These are phyloP conservation scores for Gentiana dahurica DNA, from an alignment of 257 asterid species.

Conservation along the genomic window DNA sequence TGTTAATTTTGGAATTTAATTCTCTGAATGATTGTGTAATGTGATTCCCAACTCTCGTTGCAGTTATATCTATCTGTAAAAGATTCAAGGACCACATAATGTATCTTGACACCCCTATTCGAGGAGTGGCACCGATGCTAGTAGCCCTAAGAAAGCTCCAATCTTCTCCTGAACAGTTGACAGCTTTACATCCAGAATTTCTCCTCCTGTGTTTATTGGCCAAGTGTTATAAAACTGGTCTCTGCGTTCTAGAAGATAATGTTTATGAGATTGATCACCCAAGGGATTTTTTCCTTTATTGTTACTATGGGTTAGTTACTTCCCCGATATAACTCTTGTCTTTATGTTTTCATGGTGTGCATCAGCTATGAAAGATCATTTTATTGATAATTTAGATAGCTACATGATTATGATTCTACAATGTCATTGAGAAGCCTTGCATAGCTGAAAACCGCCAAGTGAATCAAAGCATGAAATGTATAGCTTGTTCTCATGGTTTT, in stretches of 20 bases:
- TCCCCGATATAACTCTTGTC: neutral
- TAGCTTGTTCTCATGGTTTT: no score
- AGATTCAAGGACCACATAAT: slow-evolving; percentile 67
- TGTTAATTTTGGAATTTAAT: neutral
- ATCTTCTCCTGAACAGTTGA: slow-evolving; percentile 60
- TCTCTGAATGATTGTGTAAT: neutral
- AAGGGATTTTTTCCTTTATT: slow-evolving; percentile 73
- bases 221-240: slow-evolving; percentile 72
- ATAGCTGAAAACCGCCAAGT: no score
- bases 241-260: slow-evolving; percentile 60
- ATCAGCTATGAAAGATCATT: neutral
- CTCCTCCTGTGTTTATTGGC: slow-evolving; percentile 74
- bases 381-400: neutral
- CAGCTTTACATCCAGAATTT: slow-evolving; percentile 82
- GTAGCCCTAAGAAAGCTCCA: slow-evolving; percentile 68
- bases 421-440: neutral
- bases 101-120: slow-evolving; percentile 60
- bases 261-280: slow-evolving; percentile 81
- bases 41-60: slow-evolving; percentile 20
- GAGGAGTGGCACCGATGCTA: slow-evolving; percentile 82
- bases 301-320: slow-evolving; percentile 77
- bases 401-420: neutral
- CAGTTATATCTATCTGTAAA: slow-evolving; percentile 80
- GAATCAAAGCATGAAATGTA: no score
- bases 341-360: neutral